Evolutionary conservation across 2,329 filamentous ascomycete genomes (phyloP).

Genomic region (Cordyceps javanica): DNA sequence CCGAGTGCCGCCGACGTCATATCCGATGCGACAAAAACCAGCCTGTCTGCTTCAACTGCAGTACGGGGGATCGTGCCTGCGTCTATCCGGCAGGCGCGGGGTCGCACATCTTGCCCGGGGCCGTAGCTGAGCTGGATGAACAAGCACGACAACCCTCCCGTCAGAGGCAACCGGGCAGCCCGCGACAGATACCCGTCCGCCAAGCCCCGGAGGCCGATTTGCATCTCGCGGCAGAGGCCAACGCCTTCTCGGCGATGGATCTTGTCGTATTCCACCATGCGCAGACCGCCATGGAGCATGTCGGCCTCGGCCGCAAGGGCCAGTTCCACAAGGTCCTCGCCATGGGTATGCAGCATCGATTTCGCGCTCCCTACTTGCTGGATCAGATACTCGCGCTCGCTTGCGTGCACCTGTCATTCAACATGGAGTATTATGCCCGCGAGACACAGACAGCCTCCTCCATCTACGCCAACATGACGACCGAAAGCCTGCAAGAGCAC

Average conservation of each 20-base stretch:
- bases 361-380: slow-evolving; percentile 29
- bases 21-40: slow-evolving; percentile 27
- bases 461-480: background rate
- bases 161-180: background rate
- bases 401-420: background rate
- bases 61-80: slow-evolving; percentile 20
- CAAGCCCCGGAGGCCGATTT: background rate
- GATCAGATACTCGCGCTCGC: slow-evolving; percentile 32
- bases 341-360: background rate
- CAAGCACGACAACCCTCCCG: no score
- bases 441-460: background rate
- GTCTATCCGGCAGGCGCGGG: slow-evolving; percentile 16
- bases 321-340: slow-evolving; percentile 3
- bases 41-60: slow-evolving; percentile 25
- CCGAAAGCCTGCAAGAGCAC: background rate
- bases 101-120: background rate
- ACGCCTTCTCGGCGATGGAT: background rate
- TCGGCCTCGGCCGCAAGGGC: background rate
- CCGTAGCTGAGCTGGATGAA: background rate
- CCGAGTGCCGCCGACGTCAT: slow-evolving; percentile 22
- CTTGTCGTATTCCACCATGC: slow-evolving; percentile 5
- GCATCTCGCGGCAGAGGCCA: background rate
- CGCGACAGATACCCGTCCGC: background rate
- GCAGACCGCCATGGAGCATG: background rate
- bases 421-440: background rate